phyloP scores from a whole-genome alignment of 2,329 filamentous ascomycete genomes.

The Tolypocladium album region DNA sequence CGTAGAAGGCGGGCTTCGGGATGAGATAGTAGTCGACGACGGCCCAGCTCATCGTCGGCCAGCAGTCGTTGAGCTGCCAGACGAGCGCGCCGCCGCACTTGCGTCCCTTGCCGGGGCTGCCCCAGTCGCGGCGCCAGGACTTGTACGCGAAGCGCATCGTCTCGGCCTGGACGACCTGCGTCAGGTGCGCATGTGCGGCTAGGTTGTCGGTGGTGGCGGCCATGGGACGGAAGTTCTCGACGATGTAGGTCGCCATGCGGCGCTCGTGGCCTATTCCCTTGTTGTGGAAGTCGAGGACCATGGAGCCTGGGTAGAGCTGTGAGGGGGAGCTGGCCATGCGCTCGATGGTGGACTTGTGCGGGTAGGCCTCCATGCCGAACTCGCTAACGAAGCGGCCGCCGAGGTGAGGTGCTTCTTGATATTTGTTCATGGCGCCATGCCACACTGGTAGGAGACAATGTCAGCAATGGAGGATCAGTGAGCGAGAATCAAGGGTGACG shows the following conservation, averaged over 20 bases:
- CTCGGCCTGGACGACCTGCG: slow-evolving; percentile 43
- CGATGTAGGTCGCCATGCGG: slow-evolving; percentile 62
- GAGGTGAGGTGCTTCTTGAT: slow-evolving; percentile 62
- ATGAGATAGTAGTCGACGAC: slow-evolving; percentile 53
- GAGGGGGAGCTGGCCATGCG: slow-evolving; percentile 45
- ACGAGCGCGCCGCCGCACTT: slow-evolving; percentile 55
- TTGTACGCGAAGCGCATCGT: slow-evolving; percentile 40
- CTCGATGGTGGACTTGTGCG: slow-evolving; percentile 60
- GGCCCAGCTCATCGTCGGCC: slow-evolving; percentile 56
- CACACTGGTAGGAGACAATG: slow-evolving; percentile 36
- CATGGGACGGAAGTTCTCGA: slow-evolving; percentile 56
- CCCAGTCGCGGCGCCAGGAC: slow-evolving; percentile 53
- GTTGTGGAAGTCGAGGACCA: slow-evolving; percentile 72
- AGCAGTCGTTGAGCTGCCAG: slow-evolving; percentile 63
- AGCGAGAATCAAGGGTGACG: not conserved
- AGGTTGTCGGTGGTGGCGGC: slow-evolving; percentile 29
- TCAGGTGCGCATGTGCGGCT: slow-evolving; percentile 67
- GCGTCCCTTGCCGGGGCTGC: slow-evolving; percentile 27
- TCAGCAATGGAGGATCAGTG: not conserved
- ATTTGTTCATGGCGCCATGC: slow-evolving; percentile 61
- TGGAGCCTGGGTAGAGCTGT: slow-evolving; percentile 55
- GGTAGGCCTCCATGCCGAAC: slow-evolving; percentile 58
- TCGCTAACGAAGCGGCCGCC: slow-evolving; percentile 71
- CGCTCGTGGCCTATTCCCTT: slow-evolving; percentile 71
- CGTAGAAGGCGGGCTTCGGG: slow-evolving; percentile 48